Base-by-base conservation (phyloP, 257 asterid species). In the Henckelia pumila region DNA sequence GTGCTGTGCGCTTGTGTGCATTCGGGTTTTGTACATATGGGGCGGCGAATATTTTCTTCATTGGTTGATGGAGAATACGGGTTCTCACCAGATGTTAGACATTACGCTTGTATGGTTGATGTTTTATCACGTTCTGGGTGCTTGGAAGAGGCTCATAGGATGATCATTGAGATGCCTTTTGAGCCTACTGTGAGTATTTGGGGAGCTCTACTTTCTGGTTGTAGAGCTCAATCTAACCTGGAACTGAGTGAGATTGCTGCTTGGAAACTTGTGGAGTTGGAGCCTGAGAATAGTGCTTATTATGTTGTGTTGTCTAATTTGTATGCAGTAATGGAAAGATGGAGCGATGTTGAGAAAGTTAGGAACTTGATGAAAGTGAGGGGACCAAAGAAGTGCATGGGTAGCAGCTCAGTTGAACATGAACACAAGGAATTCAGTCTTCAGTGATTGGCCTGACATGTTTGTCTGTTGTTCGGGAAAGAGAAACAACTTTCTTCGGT, bases 1-100 rank as follows among this genome's bases (percentile, higher is more conserved):
- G 87, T 86, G 56, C 88, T 91, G 25, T 78, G 75, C 28, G 88
- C 91, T 2, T 91, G 96, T 23, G 89, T 77, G n/a, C 87, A 86
- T 63, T 66, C 92, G 0, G 91, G 85, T 16, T 10, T 80, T 63
- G 73, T 80, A 62, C 75, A 59, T 23, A 59, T 28, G 68, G 96
- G 90, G 1, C 74, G 80, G 35, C 73, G 24, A 47, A 71, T 88
- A n/a, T 88, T 88, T 77, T 81, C 88, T 6, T 72, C 80, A 1
- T 58, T 90, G 71, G 49, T 57, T 24, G 63, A 61, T 26, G 76
- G 85, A 3, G 79, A 71, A 9, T 85, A 83, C 33, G 89, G 92
- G 63, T 69, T 88, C 68, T 53, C 73, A 26, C 95, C 96, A 7
- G 66, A 61, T 63, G 86, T 73, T 73, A 80, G 85, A 80, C 95